Base-by-base conservation (phyloP, 2,329 filamentous ascomycete genomes). In the Sordariomycetes sp. region DNA sequence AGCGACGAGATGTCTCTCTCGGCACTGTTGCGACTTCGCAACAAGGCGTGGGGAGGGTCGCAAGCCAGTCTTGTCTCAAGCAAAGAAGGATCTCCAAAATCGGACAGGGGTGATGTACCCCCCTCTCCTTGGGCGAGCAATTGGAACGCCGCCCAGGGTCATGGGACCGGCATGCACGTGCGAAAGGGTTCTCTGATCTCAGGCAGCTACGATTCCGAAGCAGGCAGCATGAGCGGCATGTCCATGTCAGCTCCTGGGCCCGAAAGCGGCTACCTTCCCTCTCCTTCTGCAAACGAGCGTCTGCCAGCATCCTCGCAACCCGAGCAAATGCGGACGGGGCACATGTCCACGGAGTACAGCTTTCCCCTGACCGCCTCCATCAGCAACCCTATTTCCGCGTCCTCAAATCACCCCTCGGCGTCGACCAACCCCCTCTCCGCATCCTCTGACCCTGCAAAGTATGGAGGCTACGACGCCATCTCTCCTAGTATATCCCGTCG, bases 1-100 rank as follows among this genome's bases (percentile, higher is more conserved):
- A 58, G 57, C 14, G 63, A 75, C 31, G 78, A 86, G 35, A 83
- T 92, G 72, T 82, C 72, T 17, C 59, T 93, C 7, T 79, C 79
- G 31, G 72, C 82, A 1, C 64, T 94, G 12, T 66, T 86, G 57
- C 81, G 78, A 40, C 57, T 93, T 27, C 75, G 87, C 4, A 79
- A 75, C 9, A 79, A 74, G 32, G 81, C 86, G 0, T 94, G 85
- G 74, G 86, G 86, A 17, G 82, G 83, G 5, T 92, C 85, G 37
- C 82, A 86, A 47, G 77, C 71, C 1, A 90, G 34, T 46, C 58
- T 87, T 6, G 66, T 67, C 42, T 75, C 70, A 3, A 66, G 67
- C 24, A 56, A 60, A 6, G 68, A 70, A 31, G 68, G 67, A 3
- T 72, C 68, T 14, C 69, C 69, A 2, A 55, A 59, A 18, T 66